phyloP scores from a whole-genome alignment of 2,329 filamentous ascomycete species.

The Emergomyces orientalis region DNA sequence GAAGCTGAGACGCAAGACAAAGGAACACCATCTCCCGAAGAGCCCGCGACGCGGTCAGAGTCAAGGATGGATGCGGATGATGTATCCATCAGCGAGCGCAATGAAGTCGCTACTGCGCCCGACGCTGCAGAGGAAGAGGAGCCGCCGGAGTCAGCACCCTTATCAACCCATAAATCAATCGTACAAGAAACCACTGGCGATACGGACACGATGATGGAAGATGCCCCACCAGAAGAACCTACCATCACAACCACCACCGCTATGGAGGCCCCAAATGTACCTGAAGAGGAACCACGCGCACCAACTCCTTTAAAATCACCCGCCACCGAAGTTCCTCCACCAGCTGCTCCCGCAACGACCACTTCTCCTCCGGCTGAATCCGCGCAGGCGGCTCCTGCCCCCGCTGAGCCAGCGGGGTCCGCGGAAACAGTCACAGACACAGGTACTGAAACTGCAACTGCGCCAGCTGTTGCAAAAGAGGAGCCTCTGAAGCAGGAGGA shows the following conservation, averaged over 20 bases:
- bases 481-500: conserved; percentile 13
- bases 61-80: conserved; percentile 24
- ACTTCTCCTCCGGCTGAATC: conserved; percentile 8
- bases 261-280: conserved; percentile 18
- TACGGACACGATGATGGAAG: conserved; percentile 32
- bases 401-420: conserved; percentile 14
- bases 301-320: conserved; percentile 20
- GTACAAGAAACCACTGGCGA: conserved; percentile 22
- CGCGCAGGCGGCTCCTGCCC: background rate
- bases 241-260: conserved; percentile 14
- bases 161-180: conserved; percentile 24
- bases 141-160: conserved; percentile 23
- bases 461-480: conserved; percentile 15
- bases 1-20: conserved; percentile 24
- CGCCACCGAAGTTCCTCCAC: conserved; percentile 11
- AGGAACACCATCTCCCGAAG: conserved; percentile 24
- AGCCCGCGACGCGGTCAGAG: conserved; percentile 19
- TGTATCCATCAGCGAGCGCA: conserved; percentile 25
- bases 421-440: background rate
- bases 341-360: conserved; percentile 3
- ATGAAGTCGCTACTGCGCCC: conserved; percentile 20
- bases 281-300: conserved; percentile 8
- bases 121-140: conserved; percentile 22
- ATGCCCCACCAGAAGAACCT: conserved; percentile 22
- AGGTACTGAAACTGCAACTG: conserved; percentile 11